These are phyloP conservation scores for Musa balbisiana DNA, from an alignment of 202 grass and related monocot species.

Conservation along the genomic window DNA sequence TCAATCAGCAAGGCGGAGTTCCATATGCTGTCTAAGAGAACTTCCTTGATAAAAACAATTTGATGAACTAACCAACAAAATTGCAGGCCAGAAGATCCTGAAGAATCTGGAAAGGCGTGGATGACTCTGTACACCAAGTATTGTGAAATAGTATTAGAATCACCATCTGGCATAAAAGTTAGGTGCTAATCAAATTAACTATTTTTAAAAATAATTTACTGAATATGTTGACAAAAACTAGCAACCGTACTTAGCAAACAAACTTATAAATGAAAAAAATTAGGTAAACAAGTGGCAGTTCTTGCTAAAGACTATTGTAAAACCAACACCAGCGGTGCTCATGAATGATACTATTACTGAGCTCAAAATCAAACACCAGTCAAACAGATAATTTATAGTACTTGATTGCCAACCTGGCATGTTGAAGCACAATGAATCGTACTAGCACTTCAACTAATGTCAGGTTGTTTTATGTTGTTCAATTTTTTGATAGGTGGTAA, in stretches of 20 bases:
- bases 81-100: background rate
- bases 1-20: background rate
- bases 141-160: too few species aligned
- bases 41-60: background rate
- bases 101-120: background rate
- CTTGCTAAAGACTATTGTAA: too few species aligned
- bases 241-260: too few species aligned
- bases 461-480: too few species aligned
- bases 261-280: too few species aligned
- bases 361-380: background rate
- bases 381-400: background rate
- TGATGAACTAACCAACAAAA: background rate
- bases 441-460: background rate
- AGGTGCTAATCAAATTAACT: background rate
- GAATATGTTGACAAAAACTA: background rate
- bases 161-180: background rate
- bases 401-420: background rate
- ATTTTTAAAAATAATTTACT: background rate
- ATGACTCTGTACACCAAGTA: background rate
- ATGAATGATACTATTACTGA: background rate
- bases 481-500: too few species aligned
- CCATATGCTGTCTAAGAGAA: background rate
- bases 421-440: background rate
- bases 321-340: too few species aligned
- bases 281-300: too few species aligned